These are phyloP conservation scores for Aphanoascus verrucosus DNA, from an alignment of 2,329 filamentous ascomycete species.

Conservation along the genomic window DNA sequence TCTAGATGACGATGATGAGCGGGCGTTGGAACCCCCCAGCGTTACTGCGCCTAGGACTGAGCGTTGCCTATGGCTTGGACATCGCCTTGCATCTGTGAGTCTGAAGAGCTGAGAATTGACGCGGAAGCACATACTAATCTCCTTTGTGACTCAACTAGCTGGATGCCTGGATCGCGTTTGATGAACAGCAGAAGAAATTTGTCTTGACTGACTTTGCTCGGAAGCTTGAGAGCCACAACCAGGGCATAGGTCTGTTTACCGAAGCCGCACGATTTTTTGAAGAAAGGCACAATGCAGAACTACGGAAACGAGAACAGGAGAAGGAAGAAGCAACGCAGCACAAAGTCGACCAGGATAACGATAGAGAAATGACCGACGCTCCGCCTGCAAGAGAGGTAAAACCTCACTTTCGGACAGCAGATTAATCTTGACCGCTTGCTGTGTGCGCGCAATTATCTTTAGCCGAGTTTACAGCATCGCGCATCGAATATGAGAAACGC, in stretches of 20 bases:
- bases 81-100: conserved; percentile 35
- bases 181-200: conserved; percentile 24
- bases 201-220: conserved; percentile 25
- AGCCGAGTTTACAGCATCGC: no score
- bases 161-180: conserved; percentile 33
- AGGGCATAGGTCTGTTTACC: conserved; percentile 1
- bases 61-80: conserved; percentile 43
- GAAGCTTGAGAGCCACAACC: conserved; percentile 6
- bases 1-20: conserved; percentile 45
- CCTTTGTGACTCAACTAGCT: conserved; percentile 21
- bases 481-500: no score
- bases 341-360: neutral
- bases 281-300: neutral
- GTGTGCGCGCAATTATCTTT: neutral
- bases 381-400: neutral
- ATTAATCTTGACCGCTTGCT: neutral
- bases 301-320: neutral
- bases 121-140: neutral
- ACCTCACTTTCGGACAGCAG: neutral
- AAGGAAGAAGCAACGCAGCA: neutral
- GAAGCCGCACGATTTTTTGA: conserved; percentile 3
- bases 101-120: neutral
- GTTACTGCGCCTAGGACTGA: conserved; percentile 41
- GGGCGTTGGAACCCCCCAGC: conserved; percentile 41
- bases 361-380: no score